Base-by-base conservation (phyloP, 306 rosid genomes). In the Vigna radiata region DNA sequence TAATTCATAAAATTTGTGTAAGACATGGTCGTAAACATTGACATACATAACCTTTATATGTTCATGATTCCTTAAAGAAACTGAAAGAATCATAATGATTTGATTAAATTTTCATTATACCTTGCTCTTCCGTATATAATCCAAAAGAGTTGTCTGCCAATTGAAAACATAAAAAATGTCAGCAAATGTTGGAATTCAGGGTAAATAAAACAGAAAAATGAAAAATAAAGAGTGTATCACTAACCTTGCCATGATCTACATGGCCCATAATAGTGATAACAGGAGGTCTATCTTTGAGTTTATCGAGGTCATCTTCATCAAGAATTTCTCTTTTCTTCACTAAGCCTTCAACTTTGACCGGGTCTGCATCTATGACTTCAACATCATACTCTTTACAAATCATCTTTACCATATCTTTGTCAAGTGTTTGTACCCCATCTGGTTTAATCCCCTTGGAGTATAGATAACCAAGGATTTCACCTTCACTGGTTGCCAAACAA, bases 191-290 rank as follows among this genome's bases (percentile, higher is more conserved):
- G 58, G 65, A 75, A 67, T 13, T 52, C 73, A 74, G 6, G 65
- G 18, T 71, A 44, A 86, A 63, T 7, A 39, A 72, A 54, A 37
- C 54, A 68, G 59, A 46, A 19, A 66, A 54, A 46, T 58, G 65
- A 85, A 72, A 50, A 63, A 67, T 18, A 70, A 39, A 61, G 37
- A 58, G 29, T 37, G 72, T 55, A 67, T 16, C 68, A 63, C 77
- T 55, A 79, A 90, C 98, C 90, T 95, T 95, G 87, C 99, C 99
- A 43, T 95, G 99, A 89, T 92, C 99, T 62, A 95, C 99, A 70
- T 95, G 99, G 54, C 99, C 99, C 99, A 95, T 95, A 68, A 95
- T 95, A 60, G 99, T 95, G 44, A 95, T 87, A 29, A 95, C 97
- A 58, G 99, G 99, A 73, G 99, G 99, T 81, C 99, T 90, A 48